These are phyloP conservation scores for Yamadazyma sp. DNA, from an alignment of 805 yeast genomes.

Conservation along the genomic window DNA sequence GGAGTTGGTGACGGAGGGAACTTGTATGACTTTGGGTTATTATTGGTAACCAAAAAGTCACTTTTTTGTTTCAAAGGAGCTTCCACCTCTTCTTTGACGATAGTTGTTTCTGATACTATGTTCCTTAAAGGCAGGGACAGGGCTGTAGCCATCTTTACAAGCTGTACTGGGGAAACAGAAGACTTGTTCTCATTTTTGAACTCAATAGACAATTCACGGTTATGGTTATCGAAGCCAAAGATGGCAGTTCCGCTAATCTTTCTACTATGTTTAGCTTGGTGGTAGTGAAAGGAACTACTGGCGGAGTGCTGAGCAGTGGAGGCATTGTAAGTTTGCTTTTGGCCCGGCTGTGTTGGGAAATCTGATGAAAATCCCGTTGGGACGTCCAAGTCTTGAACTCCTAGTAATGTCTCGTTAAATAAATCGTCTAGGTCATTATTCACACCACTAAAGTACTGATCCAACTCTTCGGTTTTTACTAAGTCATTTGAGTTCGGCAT, in stretches of 20 bases:
- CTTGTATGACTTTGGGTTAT: constrained; percentile 50
- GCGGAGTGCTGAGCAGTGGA: constrained; percentile 10
- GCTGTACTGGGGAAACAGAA: constrained; percentile 35
- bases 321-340: constrained; percentile 9
- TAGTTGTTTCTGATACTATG: constrained; percentile 10
- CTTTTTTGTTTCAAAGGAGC: constrained; percentile 13
- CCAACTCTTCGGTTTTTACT: constrained; percentile 55
- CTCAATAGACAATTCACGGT: constrained; percentile 62
- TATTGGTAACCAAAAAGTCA: constrained; percentile 51
- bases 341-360: constrained; percentile 13
- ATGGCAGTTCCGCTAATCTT: constrained; percentile 78
- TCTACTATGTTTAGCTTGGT: constrained; percentile 48
- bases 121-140: constrained; percentile 10
- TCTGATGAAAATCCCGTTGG: constrained; percentile 44
- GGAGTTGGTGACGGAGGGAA: constrained; percentile 49
- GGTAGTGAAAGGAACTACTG: constrained; percentile 16
- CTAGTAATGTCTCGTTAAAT: constrained; percentile 55
- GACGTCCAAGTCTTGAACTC: constrained; percentile 63
- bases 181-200: constrained; percentile 27
- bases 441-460: constrained; percentile 38
- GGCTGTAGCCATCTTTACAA: constrained; percentile 12
- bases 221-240: constrained; percentile 69
- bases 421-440: constrained; percentile 52
- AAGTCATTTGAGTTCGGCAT: constrained; percentile 39
- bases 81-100: constrained; percentile 14